Base-by-base conservation (phyloP, 2,329 filamentous ascomycete genomes). In the Aspergillus costaricaensis region DNA sequence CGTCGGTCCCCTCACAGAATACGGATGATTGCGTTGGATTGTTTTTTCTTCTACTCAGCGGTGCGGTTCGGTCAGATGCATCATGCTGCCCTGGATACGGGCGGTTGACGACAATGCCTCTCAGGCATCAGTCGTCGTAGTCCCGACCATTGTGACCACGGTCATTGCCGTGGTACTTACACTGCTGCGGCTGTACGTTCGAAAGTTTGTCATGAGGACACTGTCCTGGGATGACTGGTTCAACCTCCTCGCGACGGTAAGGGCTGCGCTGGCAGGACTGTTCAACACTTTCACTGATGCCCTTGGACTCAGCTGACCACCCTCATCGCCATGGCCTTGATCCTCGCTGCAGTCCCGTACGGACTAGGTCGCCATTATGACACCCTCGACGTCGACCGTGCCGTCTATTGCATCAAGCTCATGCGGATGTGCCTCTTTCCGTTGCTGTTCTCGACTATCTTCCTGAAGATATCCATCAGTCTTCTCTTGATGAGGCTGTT, bases 151-250 rank as follows among this genome's bases (percentile, higher is more conserved):
- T 15, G 48, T 63, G 25, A 65, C 63, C n/a, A 64, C 63, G 3
- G 47, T 61, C 12, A 49, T 65, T 3, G 63, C 61, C 27, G 38
- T 63, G 5, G 47, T 65, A 15, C 12, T 62, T 3, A 63, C 61
- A 2, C 41, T 50, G 17, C 43, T 64, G 27, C 63, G 63, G 5
- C 38, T 65, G 10, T 65, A 65, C 39, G 63, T 65, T 39, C 63
- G 63, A 8, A 30, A 56, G 15, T 54, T 55, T 25, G 47, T 63
- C 21, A 65, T 65, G 21, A 58, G 60, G 38, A 41, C 59, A 30
- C 19, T 63, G n/a, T 52, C 32, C 44, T 65, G 63, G 63, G 63
- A 65, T 58, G 63, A 65, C 47, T 61, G 55, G 52, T 65, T 63
- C 43, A 65, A 63, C 50, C 61, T 65, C 10, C 53, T 64, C 21